Base-by-base conservation (phyloP, 2,329 filamentous ascomycete species). In the Penicillium sp. region DNA sequence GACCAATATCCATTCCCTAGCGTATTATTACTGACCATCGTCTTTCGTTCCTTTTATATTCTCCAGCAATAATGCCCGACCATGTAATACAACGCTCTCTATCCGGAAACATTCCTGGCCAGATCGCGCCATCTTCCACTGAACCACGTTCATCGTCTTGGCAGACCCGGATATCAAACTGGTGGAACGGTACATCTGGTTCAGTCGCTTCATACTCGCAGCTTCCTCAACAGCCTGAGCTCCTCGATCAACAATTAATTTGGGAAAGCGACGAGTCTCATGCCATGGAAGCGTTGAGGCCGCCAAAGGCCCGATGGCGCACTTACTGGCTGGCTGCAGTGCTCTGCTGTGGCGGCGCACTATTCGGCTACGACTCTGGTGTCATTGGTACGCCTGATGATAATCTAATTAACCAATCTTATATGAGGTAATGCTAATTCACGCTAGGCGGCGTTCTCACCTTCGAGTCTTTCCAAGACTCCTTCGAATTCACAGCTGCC, bases 311-410 rank as follows among this genome's bases (percentile, higher is more conserved):
- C 25, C 77, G 71, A 55, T 63, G 81, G 37, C 74, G 82, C 57
- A 81, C 81, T 34, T 85, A 83, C 67, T 84, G 78, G 77, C 75
- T 85, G 10, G 81, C 81, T 2, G 73, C 73, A 1, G 78, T 84
- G 3, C 78, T 83, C 12, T 85, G 81, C 63, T 79, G 82, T 63
- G 82, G 81, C 6, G 82, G 82, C 0, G 81, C 76, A 10, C 62
- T 78, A 5, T 78, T 78, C 58, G 76, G 76, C 31, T 79, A 78
- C 67, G 76, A 79, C 52, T 78, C 76, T 4, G 76, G 76, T 1
- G 74, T 79, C n/a, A 76, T 79, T 39, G 79, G 76, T 78, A 66
- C 50, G 68, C 47, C 14, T 39, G 8, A 54, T 39, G 14, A 47
- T 37, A n/a, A 7, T 20, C 34, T 5, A 5, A 28, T 25, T 31